Percentiles rank a stretch among this genome's conserved stretches.
Evolutionary conservation across 176 grass and related monocot genomes (phyloP).

Genomic region (Eremochloa ophiuroides): DNA sequence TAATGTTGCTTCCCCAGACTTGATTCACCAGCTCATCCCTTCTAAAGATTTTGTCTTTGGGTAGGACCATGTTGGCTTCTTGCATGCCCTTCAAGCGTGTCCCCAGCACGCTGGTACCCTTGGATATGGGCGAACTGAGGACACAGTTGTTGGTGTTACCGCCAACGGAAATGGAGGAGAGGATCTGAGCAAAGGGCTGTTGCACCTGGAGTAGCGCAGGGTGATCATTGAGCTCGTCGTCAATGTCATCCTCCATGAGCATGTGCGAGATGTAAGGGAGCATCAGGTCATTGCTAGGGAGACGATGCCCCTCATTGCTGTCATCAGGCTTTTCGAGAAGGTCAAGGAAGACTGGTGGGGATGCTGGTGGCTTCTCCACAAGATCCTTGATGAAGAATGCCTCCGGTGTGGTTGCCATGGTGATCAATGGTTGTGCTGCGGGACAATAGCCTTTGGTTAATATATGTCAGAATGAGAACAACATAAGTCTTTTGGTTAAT

Average conservation of each 20-base stretch:
- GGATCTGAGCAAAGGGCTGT: slow-evolving; percentile 35
- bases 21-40: background rate
- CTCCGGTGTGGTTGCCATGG: background rate
- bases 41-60: too few relatives aligned
- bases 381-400: background rate
- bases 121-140: background rate
- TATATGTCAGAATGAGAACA: background rate
- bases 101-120: too few relatives aligned
- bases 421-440: background rate
- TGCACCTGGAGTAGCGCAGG: slow-evolving; percentile 24
- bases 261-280: slow-evolving; percentile 9
- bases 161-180: background rate
- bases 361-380: background rate
- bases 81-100: too few relatives aligned
- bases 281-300: background rate
- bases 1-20: background rate
- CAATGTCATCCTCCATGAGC: slow-evolving; percentile 48
- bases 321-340: background rate
- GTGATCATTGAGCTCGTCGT: slow-evolving; percentile 20
- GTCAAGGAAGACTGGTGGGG: background rate
- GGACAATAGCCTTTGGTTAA: too few relatives aligned
- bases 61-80: too few relatives aligned
- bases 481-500: background rate
- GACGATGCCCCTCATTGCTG: background rate
- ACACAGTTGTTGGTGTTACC: background rate